phyloP scores from a whole-genome alignment of 306 rosid genomes.

The Cucurbita maxima region DNA sequence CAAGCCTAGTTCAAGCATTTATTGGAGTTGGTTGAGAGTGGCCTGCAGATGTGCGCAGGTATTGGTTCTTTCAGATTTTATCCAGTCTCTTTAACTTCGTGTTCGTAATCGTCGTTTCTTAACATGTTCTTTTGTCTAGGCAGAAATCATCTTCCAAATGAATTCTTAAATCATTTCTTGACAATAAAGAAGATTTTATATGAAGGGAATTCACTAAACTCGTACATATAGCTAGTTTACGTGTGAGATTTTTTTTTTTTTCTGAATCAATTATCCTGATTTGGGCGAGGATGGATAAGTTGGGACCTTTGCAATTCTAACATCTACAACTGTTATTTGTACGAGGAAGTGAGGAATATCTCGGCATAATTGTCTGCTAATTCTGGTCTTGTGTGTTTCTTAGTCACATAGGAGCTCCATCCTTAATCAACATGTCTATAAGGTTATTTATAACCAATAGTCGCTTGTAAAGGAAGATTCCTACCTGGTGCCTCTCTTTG shows the following conservation, averaged over 20 bases:
- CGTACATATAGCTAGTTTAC: not conserved
- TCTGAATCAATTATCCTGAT: not conserved
- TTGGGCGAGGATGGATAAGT: not conserved
- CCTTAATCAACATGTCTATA: not conserved
- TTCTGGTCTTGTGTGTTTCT: too few species aligned
- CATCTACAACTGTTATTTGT: not conserved
- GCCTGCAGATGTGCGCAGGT: constrained; percentile 68
- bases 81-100: not conserved
- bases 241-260: not conserved
- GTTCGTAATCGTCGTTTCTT: not conserved
- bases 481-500: not conserved
- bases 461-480: not conserved
- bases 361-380: too few species aligned
- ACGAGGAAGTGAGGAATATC: too few species aligned
- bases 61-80: not conserved
- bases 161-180: not conserved
- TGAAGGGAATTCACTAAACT: not conserved
- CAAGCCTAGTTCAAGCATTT: constrained; percentile 74
- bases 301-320: not conserved
- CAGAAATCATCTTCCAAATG: not conserved
- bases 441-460: not conserved
- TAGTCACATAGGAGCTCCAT: not conserved
- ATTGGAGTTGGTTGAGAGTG: constrained; percentile 88
- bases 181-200: not conserved
- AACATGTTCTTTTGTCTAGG: not conserved